Evolutionary conservation across 768 basidiomycete genomes (phyloP).

Genomic region (Podaxis sp.): DNA sequence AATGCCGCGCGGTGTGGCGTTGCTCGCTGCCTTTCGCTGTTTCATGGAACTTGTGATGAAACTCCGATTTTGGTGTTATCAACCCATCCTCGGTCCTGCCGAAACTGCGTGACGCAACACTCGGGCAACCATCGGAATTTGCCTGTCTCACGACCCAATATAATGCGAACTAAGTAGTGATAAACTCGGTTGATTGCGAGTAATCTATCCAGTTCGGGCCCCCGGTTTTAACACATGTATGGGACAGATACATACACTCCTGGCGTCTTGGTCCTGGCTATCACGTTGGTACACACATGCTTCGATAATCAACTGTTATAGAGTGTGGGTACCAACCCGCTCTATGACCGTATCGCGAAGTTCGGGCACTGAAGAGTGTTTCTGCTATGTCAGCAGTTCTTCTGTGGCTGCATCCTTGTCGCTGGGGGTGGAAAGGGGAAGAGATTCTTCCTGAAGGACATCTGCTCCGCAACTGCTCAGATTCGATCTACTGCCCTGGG

Average conservation of each 20-base stretch:
- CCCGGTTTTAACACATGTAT: background rate
- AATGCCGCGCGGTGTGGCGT: background rate
- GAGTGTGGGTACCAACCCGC: conserved; percentile 5
- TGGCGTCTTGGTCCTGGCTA: background rate
- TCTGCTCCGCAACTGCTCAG: background rate
- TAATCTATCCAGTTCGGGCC: background rate
- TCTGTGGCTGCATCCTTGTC: background rate
- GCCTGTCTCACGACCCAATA: background rate
- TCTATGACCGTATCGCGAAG: background rate
- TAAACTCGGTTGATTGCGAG: background rate
- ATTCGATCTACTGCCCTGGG: background rate
- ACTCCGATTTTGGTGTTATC: background rate
- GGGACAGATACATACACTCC: background rate
- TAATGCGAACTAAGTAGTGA: background rate
- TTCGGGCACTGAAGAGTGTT: background rate
- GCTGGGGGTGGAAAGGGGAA: background rate
- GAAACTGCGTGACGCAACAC: background rate
- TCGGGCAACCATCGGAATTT: background rate
- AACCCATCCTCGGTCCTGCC: background rate
- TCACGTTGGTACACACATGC: background rate
- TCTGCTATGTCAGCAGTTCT: background rate
- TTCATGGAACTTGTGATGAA: background rate
- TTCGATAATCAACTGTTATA: background rate
- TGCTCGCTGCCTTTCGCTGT: background rate
- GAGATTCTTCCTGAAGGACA: background rate